These are phyloP conservation scores for Starmerella roubikii DNA, from an alignment of 805 yeast genomes.

Conservation along the genomic window DNA sequence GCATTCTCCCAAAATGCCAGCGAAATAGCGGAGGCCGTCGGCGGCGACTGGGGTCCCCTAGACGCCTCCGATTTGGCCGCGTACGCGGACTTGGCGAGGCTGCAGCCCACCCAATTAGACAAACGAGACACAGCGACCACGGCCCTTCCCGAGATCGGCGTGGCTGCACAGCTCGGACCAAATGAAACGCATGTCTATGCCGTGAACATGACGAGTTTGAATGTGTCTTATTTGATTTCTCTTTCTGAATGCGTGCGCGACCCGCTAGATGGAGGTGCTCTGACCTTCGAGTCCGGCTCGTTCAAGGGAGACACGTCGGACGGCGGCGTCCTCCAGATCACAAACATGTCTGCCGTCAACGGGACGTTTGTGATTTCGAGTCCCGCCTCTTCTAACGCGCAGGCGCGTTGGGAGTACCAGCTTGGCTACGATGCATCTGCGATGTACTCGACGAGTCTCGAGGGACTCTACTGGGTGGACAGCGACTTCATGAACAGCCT, in stretches of 20 bases:
- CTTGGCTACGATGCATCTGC: conserved; percentile 41
- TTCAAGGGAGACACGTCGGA: conserved; percentile 9
- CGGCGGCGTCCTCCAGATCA: conserved; percentile 14
- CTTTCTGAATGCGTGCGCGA: conserved; percentile 14
- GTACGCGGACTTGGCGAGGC: no score
- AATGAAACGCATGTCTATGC: conserved; percentile 22
- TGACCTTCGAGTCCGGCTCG: conserved; percentile 6
- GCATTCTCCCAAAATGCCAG: neutral
- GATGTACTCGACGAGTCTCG: conserved; percentile 6
- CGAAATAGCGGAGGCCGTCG: no score
- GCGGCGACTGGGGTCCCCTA: no score
- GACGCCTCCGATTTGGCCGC: no score
- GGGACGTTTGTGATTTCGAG: conserved; percentile 4
- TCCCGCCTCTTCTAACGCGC: conserved; percentile 1
- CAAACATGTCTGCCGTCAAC: conserved; percentile 6
- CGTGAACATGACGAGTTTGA: conserved; percentile 12
- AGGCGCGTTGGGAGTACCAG: conserved; percentile 42
- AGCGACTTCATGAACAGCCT: conserved; percentile 56
- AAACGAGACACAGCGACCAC: conserved; percentile 5
- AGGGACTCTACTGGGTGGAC: conserved; percentile 40
- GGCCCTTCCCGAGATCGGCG: conserved; percentile 13
- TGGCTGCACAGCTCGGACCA: conserved; percentile 25
- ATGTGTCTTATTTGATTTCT: conserved; percentile 1
- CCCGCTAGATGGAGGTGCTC: conserved; percentile 2
- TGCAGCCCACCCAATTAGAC: no score